Evolutionary conservation across 345 rosid genomes (phyloP).

Genomic region (Citrus cavaleriei): DNA sequence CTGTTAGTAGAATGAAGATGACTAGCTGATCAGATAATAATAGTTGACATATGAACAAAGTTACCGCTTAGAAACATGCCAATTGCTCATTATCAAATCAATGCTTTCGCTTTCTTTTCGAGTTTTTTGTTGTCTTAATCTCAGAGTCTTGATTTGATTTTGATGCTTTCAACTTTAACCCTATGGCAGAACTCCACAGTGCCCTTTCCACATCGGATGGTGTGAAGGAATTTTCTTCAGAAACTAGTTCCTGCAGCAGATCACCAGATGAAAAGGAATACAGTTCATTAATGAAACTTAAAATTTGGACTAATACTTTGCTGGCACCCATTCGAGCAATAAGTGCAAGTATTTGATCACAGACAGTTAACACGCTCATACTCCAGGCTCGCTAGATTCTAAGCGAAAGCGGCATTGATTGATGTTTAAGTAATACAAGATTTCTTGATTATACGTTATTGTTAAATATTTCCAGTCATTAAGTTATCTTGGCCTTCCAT

Average conservation of each 20-base stretch:
- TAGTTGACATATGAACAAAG: not conserved
- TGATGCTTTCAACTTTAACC: conserved; percentile 34
- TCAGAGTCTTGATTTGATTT: conserved; percentile 18
- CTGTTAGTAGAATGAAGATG: not conserved
- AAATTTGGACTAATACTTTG: not conserved
- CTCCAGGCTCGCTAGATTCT: not conserved
- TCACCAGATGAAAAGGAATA: not conserved
- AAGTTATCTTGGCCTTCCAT: no score
- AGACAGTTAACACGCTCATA: not conserved
- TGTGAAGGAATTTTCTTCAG: conserved; percentile 48
- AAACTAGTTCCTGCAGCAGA: conserved; percentile 57
- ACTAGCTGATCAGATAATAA: not conserved
- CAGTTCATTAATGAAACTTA: not conserved
- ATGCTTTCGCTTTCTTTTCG: conserved; percentile 65
- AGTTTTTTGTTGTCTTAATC: conserved; percentile 24
- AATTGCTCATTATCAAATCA: conserved; percentile 17
- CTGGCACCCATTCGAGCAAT: not conserved
- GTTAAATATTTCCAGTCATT: not conserved
- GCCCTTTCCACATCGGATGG: conserved; percentile 85
- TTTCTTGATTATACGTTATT: no score
- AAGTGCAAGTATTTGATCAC: not conserved
- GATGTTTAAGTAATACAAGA: not conserved
- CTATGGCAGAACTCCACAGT: conserved; percentile 65
- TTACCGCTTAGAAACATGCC: not conserved
- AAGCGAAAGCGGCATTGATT: not conserved